phyloP scores from a whole-genome alignment of 2,329 filamentous ascomycete species.

The Coniochaeta pulveracea region DNA sequence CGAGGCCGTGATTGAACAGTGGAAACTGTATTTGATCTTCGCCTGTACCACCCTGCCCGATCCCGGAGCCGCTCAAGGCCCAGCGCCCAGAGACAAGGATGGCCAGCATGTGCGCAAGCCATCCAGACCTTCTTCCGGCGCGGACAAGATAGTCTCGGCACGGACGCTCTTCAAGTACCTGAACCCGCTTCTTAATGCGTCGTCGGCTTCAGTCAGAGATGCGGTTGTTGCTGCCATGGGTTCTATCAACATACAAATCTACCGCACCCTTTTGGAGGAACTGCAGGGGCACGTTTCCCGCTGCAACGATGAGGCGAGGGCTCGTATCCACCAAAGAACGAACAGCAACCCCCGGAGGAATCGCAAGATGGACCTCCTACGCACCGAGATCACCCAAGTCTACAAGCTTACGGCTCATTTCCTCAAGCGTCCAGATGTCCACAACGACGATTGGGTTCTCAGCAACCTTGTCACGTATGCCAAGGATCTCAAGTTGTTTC shows the following conservation, averaged over 20 bases:
- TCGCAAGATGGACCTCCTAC: slow-evolving; percentile 71
- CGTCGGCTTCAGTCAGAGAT: slow-evolving; percentile 71
- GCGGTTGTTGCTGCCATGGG: slow-evolving; percentile 87
- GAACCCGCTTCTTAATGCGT: slow-evolving; percentile 73
- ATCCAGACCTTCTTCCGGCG: slow-evolving; percentile 55
- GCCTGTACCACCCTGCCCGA: slow-evolving; percentile 92
- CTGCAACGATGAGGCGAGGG: slow-evolving; percentile 81
- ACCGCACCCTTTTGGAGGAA: slow-evolving; percentile 80
- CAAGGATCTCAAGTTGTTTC: slow-evolving; percentile 83
- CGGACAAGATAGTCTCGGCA: slow-evolving; percentile 76
- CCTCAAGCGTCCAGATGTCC: slow-evolving; percentile 65
- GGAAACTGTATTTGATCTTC: slow-evolving; percentile 95
- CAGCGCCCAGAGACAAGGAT: slow-evolving; percentile 39
- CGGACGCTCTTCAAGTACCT: slow-evolving; percentile 83
- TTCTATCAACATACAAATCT: slow-evolving; percentile 90
- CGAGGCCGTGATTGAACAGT: slow-evolving; percentile 87
- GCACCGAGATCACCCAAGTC: slow-evolving; percentile 92
- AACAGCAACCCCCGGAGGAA: slow-evolving; percentile 74
- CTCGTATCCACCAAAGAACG: slow-evolving; percentile 75
- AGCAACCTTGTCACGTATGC: slow-evolving; percentile 82
- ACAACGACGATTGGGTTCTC: slow-evolving; percentile 81
- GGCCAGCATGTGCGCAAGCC: slow-evolving; percentile 71
- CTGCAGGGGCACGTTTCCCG: slow-evolving; percentile 75
- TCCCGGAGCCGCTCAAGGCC: slow-evolving; percentile 54
- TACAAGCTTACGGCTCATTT: slow-evolving; percentile 92